Evolutionary conservation across 2,329 filamentous ascomycete genomes (phyloP).

Genomic region (Sclerotinia sclerotiorum): DNA sequence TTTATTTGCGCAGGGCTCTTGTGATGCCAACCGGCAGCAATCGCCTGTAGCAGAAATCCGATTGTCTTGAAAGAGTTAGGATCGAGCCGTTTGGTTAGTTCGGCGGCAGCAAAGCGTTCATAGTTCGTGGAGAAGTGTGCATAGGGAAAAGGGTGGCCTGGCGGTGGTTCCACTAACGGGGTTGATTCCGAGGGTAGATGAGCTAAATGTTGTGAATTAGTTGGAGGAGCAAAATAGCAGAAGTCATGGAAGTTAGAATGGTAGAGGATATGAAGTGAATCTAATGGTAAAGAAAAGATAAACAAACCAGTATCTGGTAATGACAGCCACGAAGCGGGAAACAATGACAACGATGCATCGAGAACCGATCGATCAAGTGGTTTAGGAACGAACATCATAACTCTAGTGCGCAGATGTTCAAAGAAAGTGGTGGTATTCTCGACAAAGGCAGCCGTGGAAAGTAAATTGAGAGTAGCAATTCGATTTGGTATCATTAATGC

Average conservation of each 20-base stretch:
- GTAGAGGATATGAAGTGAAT: conserved; percentile 38
- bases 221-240: conserved; percentile 60
- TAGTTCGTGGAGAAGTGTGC: conserved; percentile 70
- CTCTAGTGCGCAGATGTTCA: conserved; percentile 61
- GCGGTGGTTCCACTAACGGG: conserved; percentile 42
- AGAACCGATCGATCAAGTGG: conserved; percentile 64
- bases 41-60: conserved; percentile 74
- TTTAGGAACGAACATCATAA: conserved; percentile 66
- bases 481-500: conserved; percentile 53
- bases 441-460: conserved; percentile 61
- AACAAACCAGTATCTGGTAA: conserved; percentile 57
- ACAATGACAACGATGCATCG: conserved; percentile 65
- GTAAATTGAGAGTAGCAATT: conserved; percentile 57
- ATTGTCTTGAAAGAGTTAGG: conserved; percentile 58
- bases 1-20: conserved; percentile 68
- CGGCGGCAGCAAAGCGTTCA: conserved; percentile 78
- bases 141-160: conserved; percentile 42
- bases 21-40: conserved; percentile 77
- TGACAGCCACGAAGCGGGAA: conserved; percentile 62
- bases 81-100: conserved; percentile 69
- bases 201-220: not conserved
- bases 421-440: conserved; percentile 61
- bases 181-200: conserved; percentile 49
- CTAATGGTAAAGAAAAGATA: conserved; percentile 45
- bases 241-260: conserved; percentile 48